Base-by-base conservation (phyloP, 2,329 filamentous ascomycete genomes). In the Amesomyces nigricolor region DNA sequence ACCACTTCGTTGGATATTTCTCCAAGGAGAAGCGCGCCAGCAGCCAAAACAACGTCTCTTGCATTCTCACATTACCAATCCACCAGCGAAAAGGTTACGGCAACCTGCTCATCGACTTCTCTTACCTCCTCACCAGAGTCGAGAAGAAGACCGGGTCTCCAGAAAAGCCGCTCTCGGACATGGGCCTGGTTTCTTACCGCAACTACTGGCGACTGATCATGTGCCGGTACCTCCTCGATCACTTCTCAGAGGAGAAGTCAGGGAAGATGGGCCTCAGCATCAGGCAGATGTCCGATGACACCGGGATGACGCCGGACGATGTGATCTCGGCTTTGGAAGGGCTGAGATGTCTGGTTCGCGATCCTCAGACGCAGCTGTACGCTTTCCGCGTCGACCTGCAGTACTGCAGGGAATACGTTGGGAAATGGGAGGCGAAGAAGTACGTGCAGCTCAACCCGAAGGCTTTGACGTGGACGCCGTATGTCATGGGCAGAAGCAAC, bases 1-100 rank as follows among this genome's bases (percentile, higher is more conserved):
- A 94, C 67, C 94, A 96, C 68, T 94, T 99, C 63, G 92, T 97
- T 26, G 94, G 94, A n/a, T 99, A 99, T 68, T 99, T 99, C 66
- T 97, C 94, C 49, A 99, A 99, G 70, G 94, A 99, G 73, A 99
- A 99, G 73, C 81, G 95, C 43, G 87, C 90, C 2, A 92, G 89
- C 70, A 95, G 91, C 58, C 87, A 91, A 64, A 97, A 99, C 71
- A 99, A 99, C 62, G 94, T 99, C 47, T 96, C 91, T 8, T 99
- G 94, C 71, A 99, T 99, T 63, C 75, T 99, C 47, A 96, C 95
- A 4, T 76, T 99, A 39, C 94, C 94, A 0, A 96, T 97, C 53
- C 94, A 97, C 68, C 92, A 96, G 73, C 86, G 95, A 53, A 96
- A 96, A 70, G 94, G 94, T 55, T 99, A 97, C 64, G 94, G 95